Conservation (phyloP, 805 yeast species). For the Candida succiphila region DNA sequence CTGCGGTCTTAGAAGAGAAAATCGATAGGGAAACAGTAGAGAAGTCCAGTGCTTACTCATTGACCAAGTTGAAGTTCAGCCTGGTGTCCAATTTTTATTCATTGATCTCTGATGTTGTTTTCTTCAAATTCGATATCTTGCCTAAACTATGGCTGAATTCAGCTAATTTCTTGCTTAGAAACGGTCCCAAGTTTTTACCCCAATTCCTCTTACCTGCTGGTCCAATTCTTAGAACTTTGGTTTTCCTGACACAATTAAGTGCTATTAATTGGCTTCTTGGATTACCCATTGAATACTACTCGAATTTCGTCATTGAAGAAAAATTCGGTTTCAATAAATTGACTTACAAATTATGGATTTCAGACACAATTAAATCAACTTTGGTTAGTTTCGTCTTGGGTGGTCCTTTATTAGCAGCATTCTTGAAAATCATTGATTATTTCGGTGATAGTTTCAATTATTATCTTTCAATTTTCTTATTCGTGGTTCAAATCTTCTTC, state of each 20-base stretch:
- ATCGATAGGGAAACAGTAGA: conserved; percentile 64
- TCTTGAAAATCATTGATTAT: conserved; percentile 71
- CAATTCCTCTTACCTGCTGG: conserved; percentile 26
- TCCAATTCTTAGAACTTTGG: conserved; percentile 61
- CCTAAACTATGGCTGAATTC: conserved; percentile 54
- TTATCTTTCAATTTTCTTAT: conserved; percentile 65
- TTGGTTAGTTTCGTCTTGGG: conserved; percentile 49
- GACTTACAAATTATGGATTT: conserved; percentile 60
- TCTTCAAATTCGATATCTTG: conserved; percentile 50
- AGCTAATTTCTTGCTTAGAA: conserved; percentile 27
- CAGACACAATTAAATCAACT: conserved; percentile 59
- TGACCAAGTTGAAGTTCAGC: conserved; percentile 67
- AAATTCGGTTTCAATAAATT: conserved; percentile 87
- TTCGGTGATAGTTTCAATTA: conserved; percentile 76
- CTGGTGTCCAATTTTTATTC: conserved; percentile 42
- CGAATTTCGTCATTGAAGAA: conserved; percentile 84
- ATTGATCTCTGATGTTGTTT: conserved; percentile 44
- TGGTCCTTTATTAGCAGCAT: conserved; percentile 61
- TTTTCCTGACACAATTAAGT: conserved; percentile 45
- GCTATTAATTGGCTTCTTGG: conserved; percentile 40
- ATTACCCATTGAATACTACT: conserved; percentile 66
- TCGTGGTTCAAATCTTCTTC: conserved; percentile 61
- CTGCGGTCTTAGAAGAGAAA: conserved; percentile 57
- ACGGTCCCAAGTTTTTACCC: conserved; percentile 6
- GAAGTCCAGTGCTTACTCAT: conserved; percentile 69